phyloP scores from a whole-genome alignment of 2,329 filamentous ascomycete species.

The Colletotrichum caudatum region DNA sequence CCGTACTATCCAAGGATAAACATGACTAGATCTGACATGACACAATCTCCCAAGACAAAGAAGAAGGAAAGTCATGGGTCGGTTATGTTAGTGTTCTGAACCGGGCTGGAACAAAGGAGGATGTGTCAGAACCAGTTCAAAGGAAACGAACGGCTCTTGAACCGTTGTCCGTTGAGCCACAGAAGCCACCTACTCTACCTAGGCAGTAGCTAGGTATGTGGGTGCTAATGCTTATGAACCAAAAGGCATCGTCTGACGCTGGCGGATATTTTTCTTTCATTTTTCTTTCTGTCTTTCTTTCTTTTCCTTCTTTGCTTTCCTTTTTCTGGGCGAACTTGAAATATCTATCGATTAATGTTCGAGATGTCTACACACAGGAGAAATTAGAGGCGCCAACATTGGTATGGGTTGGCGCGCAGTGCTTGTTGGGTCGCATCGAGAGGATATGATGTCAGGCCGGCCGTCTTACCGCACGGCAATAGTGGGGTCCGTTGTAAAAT shows the following conservation, averaged over 20 bases:
- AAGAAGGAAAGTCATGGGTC: not conserved
- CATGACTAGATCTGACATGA: not conserved
- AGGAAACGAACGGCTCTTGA: not conserved
- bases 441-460: not conserved
- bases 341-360: not conserved
- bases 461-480: not conserved
- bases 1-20: not conserved
- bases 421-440: not conserved
- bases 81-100: slow-evolving; percentile 2
- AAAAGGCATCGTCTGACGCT: not conserved
- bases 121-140: not conserved
- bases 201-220: not conserved
- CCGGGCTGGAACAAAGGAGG: slow-evolving; percentile 3
- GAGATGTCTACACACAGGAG: not conserved
- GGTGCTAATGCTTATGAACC: not conserved
- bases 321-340: not conserved
- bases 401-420: not conserved
- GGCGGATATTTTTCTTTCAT: not conserved
- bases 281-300: not conserved
- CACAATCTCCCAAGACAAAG: slow-evolving; percentile 4
- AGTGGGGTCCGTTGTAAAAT: not conserved
- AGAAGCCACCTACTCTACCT: slow-evolving; percentile 2
- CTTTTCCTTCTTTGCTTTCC: too few relatives aligned
- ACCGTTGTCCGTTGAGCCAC: slow-evolving; percentile 17
- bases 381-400: not conserved